These are phyloP conservation scores for Paspalum vaginatum DNA, from an alignment of 176 grass and related monocot species.

Conservation along the genomic window DNA sequence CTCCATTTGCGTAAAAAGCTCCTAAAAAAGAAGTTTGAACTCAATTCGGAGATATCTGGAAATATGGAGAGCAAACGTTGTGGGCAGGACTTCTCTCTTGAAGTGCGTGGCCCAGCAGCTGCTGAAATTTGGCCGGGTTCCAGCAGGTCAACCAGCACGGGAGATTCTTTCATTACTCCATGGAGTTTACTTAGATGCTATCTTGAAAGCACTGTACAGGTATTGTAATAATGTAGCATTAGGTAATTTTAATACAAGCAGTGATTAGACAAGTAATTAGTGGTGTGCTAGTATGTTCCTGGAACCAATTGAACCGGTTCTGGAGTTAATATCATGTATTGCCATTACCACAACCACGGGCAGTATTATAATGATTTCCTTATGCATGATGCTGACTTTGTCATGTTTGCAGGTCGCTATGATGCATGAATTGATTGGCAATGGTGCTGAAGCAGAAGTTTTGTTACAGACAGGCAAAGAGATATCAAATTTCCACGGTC, in stretches of 20 bases:
- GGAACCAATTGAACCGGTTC: slow-evolving; percentile 2
- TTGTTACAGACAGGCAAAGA: slow-evolving; percentile 74
- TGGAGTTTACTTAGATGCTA: slow-evolving; percentile 85
- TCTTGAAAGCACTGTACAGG: slow-evolving; percentile 97
- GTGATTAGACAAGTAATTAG: slow-evolving; percentile 24
- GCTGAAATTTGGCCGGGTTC: slow-evolving; percentile 72
- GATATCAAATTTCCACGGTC: slow-evolving; percentile 57
- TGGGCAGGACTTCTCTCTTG: slow-evolving; percentile 50
- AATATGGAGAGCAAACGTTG: slow-evolving; percentile 10
- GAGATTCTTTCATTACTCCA: slow-evolving; percentile 67
- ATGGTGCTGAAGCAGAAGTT: slow-evolving; percentile 77
- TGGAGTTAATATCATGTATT: slow-evolving; percentile 11
- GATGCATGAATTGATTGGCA: slow-evolving; percentile 72
- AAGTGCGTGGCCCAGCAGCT: slow-evolving; percentile 54
- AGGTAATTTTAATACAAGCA: neutral
- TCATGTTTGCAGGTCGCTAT: slow-evolving; percentile 58
- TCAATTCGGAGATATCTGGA: slow-evolving; percentile 37
- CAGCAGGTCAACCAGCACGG: slow-evolving; percentile 35
- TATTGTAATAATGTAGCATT: slow-evolving; percentile 16
- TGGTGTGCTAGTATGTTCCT: neutral
- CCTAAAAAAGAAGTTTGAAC: slow-evolving; percentile 72
- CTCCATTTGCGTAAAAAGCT: slow-evolving; percentile 68
- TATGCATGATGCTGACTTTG: slow-evolving; percentile 7
- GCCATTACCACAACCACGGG: neutral
- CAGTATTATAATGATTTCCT: slow-evolving; percentile 13